Evolutionary conservation across 164 flowering plant species (phyloP), one percentile per base, ranked within the genome.

Genomic region (Vitis rotundifolia): DNA sequence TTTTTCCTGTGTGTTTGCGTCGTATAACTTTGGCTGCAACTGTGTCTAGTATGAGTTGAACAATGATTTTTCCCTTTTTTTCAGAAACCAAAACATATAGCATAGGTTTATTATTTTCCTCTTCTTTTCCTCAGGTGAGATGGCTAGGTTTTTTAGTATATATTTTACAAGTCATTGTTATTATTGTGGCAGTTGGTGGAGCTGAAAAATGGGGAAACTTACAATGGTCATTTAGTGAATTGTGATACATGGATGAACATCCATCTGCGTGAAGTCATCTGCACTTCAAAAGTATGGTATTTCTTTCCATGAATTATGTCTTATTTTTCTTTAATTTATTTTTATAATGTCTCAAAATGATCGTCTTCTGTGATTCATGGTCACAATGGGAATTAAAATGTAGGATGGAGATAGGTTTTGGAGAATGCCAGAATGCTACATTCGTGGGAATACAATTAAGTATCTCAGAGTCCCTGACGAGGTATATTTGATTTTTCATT

Each of bases 221-320:
- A 95, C 78, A 95, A 93, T 77, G 98, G 97, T 22, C 99, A 95
- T 78, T 80, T 95, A 86, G 97, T 95, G 15, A 93, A 95, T 69
- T 93, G 99, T 77, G 97, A 93, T 77, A 95, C 98, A 14, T 92
- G 99, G 99, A 92, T 95, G 98, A 93, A 93, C 71, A 91, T 92
- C 68, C 98, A 94, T 89, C 92, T 94, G 9, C 96, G 97, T 64
- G 97, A 94, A 87, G 99, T 94, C 68, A 94, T 94, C 16, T 94
- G 98, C 74, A 93, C 98, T 50, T 93, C 99, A 2, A 95, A 95
- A 79, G 99, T 95, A 71, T 69, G 10, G 13, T 28, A 13, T 14
- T 31, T 37, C 44, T 51, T 29, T 53, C 15, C 3, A 60, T 67
- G 8, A n/a, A 16, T 37, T 56, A 49, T 10, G 10, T 1, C 54